Conservation (phyloP, 192 early-diverging fungal species). For the Backusella luteola region DNA sequence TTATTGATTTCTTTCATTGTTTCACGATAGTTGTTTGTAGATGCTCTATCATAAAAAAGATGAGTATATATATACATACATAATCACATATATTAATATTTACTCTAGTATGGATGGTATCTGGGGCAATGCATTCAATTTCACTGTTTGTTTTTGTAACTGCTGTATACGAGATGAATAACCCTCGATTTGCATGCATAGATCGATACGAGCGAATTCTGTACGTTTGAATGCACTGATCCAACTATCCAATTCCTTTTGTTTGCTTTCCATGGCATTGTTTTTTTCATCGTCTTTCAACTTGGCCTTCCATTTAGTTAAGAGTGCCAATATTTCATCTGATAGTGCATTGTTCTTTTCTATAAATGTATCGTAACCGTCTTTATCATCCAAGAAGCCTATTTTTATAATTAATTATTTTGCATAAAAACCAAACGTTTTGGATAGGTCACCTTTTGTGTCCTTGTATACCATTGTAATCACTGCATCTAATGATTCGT, state of each 20-base stretch:
- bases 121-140: background rate
- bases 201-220: background rate
- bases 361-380: background rate
- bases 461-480: background rate
- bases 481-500: background rate
- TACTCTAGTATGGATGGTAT: constrained; percentile 10
- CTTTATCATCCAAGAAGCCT: background rate
- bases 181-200: background rate
- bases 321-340: background rate
- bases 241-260: background rate
- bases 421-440: background rate
- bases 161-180: background rate
- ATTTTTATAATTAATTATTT: background rate
- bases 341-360: background rate
- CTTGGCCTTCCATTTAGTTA: background rate
- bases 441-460: background rate
- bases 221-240: background rate
- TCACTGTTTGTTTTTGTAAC: background rate
- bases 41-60: background rate
- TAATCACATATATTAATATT: background rate
- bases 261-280: background rate
- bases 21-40: background rate
- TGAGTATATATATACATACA: background rate
- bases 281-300: background rate
- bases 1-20: background rate